Percentiles rank a stretch among this genome's conserved stretches.
phyloP scores from a whole-genome alignment of 2,329 filamentous ascomycete genomes.

The Dryadomyces quercus-mongolicae region DNA sequence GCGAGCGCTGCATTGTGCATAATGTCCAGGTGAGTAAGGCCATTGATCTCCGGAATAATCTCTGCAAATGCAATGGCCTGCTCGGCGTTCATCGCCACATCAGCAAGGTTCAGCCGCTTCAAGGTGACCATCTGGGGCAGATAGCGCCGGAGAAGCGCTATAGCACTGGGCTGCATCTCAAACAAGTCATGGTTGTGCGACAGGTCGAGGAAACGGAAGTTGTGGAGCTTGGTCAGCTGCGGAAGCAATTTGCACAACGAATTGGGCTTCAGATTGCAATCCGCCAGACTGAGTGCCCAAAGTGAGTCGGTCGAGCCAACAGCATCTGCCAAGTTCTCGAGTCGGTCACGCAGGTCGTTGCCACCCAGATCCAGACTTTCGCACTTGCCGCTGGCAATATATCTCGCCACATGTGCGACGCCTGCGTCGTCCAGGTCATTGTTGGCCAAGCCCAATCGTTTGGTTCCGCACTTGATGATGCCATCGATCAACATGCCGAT shows the following conservation, averaged over 20 bases:
- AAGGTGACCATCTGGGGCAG: constrained; percentile 66
- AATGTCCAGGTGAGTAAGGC: constrained; percentile 76
- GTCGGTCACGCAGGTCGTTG: constrained; percentile 54
- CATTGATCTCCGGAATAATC: constrained; percentile 70
- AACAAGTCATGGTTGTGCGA: constrained; percentile 83
- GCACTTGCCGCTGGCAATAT: constrained; percentile 64
- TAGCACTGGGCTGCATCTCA: constrained; percentile 57
- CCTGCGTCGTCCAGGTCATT: constrained; percentile 67
- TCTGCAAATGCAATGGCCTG: constrained; percentile 88
- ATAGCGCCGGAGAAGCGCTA: constrained; percentile 62
- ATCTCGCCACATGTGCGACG: constrained; percentile 63
- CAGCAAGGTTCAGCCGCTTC: constrained; percentile 75
- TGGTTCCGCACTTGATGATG: constrained; percentile 63
- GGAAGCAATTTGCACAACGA: constrained; percentile 67
- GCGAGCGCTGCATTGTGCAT: constrained; percentile 67
- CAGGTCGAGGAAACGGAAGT: constrained; percentile 81
- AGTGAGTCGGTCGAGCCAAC: constrained; percentile 45
- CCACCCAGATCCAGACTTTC: constrained; percentile 83
- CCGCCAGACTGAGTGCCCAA: constrained; percentile 75
- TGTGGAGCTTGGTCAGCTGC: constrained; percentile 53
- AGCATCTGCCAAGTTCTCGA: constrained; percentile 39
- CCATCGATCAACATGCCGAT: constrained; percentile 72
- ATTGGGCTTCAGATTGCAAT: constrained; percentile 66
- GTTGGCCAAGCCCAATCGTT: constrained; percentile 69
- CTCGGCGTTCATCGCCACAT: constrained; percentile 73